These are phyloP conservation scores for Erodium texanum DNA, from an alignment of 441 rosid genomes.

Conservation along the genomic window DNA sequence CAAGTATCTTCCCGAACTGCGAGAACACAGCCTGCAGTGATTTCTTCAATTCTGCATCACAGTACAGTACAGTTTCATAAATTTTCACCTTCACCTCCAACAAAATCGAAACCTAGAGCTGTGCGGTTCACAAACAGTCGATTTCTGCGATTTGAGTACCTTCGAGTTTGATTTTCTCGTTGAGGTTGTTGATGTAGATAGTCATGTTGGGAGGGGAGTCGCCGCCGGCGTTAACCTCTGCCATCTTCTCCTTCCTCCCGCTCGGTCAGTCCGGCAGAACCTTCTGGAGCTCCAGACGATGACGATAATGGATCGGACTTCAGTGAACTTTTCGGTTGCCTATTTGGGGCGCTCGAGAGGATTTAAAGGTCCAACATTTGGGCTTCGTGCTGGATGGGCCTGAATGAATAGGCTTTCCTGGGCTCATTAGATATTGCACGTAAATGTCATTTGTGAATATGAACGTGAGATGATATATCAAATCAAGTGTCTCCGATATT, in stretches of 20 bases:
- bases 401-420: too few species aligned
- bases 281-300: neutral
- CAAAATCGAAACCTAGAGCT: neutral
- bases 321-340: neutral
- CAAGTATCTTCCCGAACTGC: constrained; percentile 84
- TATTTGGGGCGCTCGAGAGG: too few species aligned
- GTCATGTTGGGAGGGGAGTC: constrained; percentile 65
- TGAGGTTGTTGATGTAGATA: constrained; percentile 89
- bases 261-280: neutral
- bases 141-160: constrained; percentile 25
- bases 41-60: constrained; percentile 67
- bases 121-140: neutral
- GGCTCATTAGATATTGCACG: too few species aligned
- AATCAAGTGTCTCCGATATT: too few species aligned
- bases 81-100: neutral
- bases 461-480: too few species aligned
- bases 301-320: neutral
- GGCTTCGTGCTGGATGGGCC: too few species aligned
- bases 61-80: neutral
- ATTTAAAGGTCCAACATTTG: too few species aligned
- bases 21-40: constrained; percentile 81
- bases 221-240: constrained; percentile 44
- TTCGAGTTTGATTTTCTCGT: constrained; percentile 87
- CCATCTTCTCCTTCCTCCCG: constrained; percentile 23
- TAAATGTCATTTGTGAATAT: too few species aligned